Percentiles rank a stretch among this genome's conserved stretches.
Evolutionary conservation across 2,329 filamentous ascomycete genomes (phyloP).

Genomic region (Ramularia endophylla): DNA sequence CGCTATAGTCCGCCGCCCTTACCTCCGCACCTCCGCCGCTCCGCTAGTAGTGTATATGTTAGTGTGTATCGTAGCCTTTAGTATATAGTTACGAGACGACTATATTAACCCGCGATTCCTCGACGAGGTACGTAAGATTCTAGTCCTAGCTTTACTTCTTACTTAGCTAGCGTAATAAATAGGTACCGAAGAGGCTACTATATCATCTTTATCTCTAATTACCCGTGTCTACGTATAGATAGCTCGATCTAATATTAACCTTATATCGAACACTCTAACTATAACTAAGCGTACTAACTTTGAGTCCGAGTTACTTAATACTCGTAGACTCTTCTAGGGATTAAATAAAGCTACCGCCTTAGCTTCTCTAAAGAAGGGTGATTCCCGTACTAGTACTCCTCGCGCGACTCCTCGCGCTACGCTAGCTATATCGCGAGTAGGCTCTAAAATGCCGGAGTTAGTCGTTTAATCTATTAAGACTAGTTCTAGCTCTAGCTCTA

Average conservation of each 20-base stretch:
- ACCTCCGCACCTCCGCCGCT: too few relatives aligned
- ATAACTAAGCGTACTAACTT: neutral
- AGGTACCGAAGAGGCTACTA: neutral
- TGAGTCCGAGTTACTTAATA: neutral
- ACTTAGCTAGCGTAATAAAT: neutral
- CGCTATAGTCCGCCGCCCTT: too few relatives aligned
- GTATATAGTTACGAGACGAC: neutral
- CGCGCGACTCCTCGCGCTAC: too few relatives aligned
- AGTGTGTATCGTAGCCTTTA: neutral
- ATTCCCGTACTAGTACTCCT: too few relatives aligned
- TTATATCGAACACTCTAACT: conserved; percentile 1
- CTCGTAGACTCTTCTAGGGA: neutral
- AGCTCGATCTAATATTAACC: conserved; percentile 1
- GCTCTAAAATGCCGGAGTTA: too few relatives aligned
- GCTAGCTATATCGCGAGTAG: too few relatives aligned
- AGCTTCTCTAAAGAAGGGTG: neutral
- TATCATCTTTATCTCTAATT: neutral
- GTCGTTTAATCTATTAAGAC: too few relatives aligned
- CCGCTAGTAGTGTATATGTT: too few relatives aligned
- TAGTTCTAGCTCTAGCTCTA: too few relatives aligned
- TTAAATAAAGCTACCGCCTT: neutral
- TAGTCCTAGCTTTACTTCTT: neutral
- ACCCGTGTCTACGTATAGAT: neutral
- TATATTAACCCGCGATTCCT: neutral
- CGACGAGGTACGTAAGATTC: neutral